phyloP scores from a whole-genome alignment of 257 asterid genomes.

The Nicotiana benthamiana region DNA sequence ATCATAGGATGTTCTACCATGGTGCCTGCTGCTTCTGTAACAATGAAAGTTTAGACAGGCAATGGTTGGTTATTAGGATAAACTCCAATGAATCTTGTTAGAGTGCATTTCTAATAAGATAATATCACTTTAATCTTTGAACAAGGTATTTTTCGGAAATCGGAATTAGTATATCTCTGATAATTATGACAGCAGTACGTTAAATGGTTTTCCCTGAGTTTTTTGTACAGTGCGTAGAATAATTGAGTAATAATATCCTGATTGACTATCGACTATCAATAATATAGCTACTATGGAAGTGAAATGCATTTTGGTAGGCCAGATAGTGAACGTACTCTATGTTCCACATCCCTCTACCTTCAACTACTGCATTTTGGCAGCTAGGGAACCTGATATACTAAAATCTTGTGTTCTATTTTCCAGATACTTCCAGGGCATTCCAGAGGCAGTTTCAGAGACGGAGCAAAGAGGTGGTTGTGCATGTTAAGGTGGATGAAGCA shows the following conservation, averaged over 20 bases:
- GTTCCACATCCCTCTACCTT: neutral
- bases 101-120: neutral
- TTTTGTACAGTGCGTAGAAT: neutral
- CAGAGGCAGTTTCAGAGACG: constrained; percentile 68
- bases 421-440: constrained; percentile 89
- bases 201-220: neutral
- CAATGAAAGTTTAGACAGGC: neutral
- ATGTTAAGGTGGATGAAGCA: constrained; percentile 42
- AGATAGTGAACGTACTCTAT: neutral
- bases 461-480: constrained; percentile 91
- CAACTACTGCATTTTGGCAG: neutral
- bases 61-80: neutral
- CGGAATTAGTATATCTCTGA: neutral
- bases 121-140: neutral
- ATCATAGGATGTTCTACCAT: neutral
- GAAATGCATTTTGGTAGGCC: neutral
- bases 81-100: neutral
- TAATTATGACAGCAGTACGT: neutral
- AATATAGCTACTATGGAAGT: neutral
- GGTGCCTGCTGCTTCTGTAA: neutral
- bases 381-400: neutral
- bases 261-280: neutral
- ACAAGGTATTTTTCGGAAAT: neutral
- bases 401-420: constrained; percentile 9
- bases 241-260: neutral